These are phyloP conservation scores for Cornus controversa DNA, from an alignment of 148 eudicot species.

Conservation along the genomic window DNA sequence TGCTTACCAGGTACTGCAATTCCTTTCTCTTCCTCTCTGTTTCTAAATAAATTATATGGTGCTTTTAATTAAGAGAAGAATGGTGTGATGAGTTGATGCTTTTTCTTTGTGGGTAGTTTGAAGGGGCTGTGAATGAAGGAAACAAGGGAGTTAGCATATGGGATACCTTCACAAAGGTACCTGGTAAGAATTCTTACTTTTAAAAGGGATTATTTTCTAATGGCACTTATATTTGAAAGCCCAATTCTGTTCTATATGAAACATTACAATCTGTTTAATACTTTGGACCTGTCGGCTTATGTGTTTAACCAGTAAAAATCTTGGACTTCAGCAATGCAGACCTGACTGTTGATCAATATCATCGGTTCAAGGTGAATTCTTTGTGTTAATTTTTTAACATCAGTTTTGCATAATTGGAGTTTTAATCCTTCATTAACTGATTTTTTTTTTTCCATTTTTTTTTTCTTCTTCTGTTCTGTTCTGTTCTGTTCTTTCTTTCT, in stretches of 20 bases:
- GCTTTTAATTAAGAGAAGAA: too few relatives aligned
- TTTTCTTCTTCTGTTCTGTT: too few relatives aligned
- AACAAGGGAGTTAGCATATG: conserved; percentile 85
- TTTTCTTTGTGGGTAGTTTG: conserved; percentile 47
- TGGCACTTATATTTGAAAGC: not conserved
- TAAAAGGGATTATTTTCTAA: not conserved
- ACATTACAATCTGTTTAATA: not conserved
- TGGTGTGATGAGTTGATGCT: not conserved
- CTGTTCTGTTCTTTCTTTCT: not conserved
- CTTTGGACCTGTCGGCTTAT: not conserved
- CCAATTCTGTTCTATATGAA: not conserved
- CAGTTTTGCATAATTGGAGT: not conserved
- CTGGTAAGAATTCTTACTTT: conserved; percentile 31
- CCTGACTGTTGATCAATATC: conserved; percentile 87
- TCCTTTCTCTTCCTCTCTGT: not conserved
- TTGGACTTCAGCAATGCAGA: conserved; percentile 91
- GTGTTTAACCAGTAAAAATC: conserved; percentile 47
- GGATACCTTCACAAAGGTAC: conserved; percentile 70
- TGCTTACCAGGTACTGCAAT: conserved; percentile 67
- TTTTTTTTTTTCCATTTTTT: too few relatives aligned
- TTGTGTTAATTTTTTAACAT: not conserved
- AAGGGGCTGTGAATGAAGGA: conserved; percentile 96
- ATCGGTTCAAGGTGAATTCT: conserved; percentile 70
- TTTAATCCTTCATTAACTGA: not conserved
- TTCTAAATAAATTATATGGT: not conserved